Percentiles rank a stretch among this genome's conserved stretches.
These are phyloP conservation scores for Metschnikowia kunwiensis DNA, from an alignment of 805 yeast species.

Conservation along the genomic window DNA sequence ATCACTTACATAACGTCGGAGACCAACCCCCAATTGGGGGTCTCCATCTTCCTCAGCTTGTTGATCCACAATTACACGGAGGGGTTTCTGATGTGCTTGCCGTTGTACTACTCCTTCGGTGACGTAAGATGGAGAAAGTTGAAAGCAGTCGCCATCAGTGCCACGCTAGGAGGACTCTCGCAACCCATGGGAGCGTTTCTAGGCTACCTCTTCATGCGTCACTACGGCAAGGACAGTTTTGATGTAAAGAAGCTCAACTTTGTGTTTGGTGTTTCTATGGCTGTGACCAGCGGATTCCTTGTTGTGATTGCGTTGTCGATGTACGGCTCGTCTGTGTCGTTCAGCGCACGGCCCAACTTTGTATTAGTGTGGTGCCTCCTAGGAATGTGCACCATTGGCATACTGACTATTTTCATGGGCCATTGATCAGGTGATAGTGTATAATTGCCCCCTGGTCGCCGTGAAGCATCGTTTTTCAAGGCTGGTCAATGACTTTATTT, in stretches of 20 bases:
- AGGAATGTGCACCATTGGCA: constrained; percentile 58
- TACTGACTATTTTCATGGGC: constrained; percentile 32
- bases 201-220: constrained; percentile 51
- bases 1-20: constrained; percentile 80
- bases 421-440: background rate
- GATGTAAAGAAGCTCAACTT: constrained; percentile 29
- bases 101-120: constrained; percentile 71
- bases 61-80: constrained; percentile 90
- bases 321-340: constrained; percentile 78
- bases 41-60: constrained; percentile 78
- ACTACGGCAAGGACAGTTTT: constrained; percentile 28
- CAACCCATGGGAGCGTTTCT: constrained; percentile 87
- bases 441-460: background rate
- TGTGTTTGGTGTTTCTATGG: constrained; percentile 60
- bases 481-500: background rate
- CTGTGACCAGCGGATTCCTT: constrained; percentile 80
- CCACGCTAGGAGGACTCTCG: constrained; percentile 73
- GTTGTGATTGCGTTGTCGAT: constrained; percentile 79
- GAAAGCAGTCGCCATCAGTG: constrained; percentile 63
- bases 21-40: constrained; percentile 58
- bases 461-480: no score
- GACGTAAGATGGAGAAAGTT: constrained; percentile 37
- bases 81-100: constrained; percentile 91
- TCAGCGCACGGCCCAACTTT: constrained; percentile 57
- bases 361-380: constrained; percentile 58